Conservation (phyloP, 495 filamentous ascomycete species). For the Staphylotrichum longicolle region DNA sequence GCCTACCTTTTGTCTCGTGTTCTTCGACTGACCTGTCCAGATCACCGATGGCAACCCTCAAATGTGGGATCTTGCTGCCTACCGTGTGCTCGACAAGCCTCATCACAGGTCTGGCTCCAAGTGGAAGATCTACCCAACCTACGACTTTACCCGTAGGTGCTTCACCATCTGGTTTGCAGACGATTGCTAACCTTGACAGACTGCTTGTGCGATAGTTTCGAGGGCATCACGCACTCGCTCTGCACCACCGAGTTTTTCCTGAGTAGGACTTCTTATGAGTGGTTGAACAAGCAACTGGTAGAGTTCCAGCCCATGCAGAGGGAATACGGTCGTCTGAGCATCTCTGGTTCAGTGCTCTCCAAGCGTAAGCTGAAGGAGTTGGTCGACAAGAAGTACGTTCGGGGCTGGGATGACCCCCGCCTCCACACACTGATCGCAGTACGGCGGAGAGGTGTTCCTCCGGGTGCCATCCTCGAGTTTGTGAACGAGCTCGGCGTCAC, state of each 20-base stretch:
- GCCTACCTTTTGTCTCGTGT: not conserved
- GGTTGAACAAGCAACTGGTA: slow-evolving; percentile 71
- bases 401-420: slow-evolving; percentile 85
- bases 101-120: slow-evolving; percentile 71
- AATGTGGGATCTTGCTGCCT: slow-evolving; percentile 77
- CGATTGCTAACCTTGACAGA: slow-evolving; percentile 32
- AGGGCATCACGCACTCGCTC: slow-evolving; percentile 82
- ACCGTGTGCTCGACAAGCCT: slow-evolving; percentile 66
- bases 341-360: slow-evolving; percentile 76
- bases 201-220: slow-evolving; percentile 84
- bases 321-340: slow-evolving; percentile 71
- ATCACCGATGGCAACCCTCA: slow-evolving; percentile 61
- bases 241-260: slow-evolving; percentile 85
- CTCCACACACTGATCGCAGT: slow-evolving; percentile 87
- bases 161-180: not conserved
- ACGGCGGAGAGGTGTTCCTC: slow-evolving; percentile 77
- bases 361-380: slow-evolving; percentile 80
- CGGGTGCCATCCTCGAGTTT: slow-evolving; percentile 81
- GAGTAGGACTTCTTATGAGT: slow-evolving; percentile 78
- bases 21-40: slow-evolving; percentile 15
- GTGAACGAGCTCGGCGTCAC: slow-evolving; percentile 88
- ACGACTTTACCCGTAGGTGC: slow-evolving; percentile 66
- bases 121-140: slow-evolving; percentile 87
- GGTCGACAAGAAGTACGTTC: slow-evolving; percentile 68
- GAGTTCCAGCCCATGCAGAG: slow-evolving; percentile 81